Evolutionary conservation across 1,139 yeast genomes (phyloP).

Genomic region (Geotrichum macrosporum): DNA sequence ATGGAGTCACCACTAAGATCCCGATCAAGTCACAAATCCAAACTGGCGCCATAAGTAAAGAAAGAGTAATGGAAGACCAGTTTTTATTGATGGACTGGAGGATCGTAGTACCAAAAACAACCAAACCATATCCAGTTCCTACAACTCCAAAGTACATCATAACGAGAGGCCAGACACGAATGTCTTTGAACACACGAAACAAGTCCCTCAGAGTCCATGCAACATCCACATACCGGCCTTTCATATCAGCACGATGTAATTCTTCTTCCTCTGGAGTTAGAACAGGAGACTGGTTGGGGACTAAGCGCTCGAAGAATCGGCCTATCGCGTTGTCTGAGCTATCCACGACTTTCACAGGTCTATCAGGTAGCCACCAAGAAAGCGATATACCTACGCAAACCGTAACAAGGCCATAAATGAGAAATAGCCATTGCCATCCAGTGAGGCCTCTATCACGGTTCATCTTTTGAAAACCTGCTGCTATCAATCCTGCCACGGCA

Average conservation of each 20-base stretch:
- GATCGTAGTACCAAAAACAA: constrained; percentile 82
- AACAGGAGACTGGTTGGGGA: constrained; percentile 45
- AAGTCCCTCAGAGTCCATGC: constrained; percentile 63
- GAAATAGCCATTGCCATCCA: constrained; percentile 88
- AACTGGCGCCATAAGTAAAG: constrained; percentile 79
- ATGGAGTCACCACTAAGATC: constrained; percentile 68
- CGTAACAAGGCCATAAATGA: constrained; percentile 73
- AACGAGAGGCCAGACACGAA: constrained; percentile 72
- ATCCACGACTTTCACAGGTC: constrained; percentile 40
- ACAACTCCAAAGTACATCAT: constrained; percentile 92
- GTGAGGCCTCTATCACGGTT: constrained; percentile 64
- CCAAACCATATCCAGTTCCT: constrained; percentile 81
- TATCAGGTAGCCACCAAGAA: constrained; percentile 83
- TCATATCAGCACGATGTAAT: constrained; percentile 64
- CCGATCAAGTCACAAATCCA: constrained; percentile 86
- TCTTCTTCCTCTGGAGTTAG: constrained; percentile 50
- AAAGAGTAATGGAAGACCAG: constrained; percentile 63
- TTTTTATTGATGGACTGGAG: constrained; percentile 60
- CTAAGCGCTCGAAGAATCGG: constrained; percentile 26
- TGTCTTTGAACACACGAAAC: constrained; percentile 52
- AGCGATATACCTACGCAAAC: constrained; percentile 59
- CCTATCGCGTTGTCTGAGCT: constrained; percentile 14
- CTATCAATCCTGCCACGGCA: constrained; percentile 77
- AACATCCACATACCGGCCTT: constrained; percentile 44
- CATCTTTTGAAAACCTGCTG: constrained; percentile 84